phyloP scores from a whole-genome alignment of 2,329 filamentous ascomycete species.

The Podosphaera fusca region DNA sequence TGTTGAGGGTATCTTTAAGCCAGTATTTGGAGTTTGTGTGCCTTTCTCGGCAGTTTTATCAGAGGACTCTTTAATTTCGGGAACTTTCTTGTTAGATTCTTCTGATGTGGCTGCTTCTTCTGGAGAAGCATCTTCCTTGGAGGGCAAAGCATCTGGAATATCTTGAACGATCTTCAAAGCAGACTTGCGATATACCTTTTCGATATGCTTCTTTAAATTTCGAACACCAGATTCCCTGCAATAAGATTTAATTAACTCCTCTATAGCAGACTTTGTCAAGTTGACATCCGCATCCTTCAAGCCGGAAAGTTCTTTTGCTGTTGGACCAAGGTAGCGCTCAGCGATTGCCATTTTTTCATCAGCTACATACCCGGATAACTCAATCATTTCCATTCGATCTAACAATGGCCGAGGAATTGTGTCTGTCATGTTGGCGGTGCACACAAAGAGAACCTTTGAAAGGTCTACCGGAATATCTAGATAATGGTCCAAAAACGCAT shows the following conservation, averaged over 20 bases:
- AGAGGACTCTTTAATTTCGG: conserved; percentile 38
- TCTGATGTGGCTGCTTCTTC: conserved; percentile 62
- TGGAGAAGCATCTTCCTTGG: conserved; percentile 61
- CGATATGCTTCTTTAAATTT: conserved; percentile 97
- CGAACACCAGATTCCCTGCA: conserved; percentile 91
- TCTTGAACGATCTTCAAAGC: conserved; percentile 94
- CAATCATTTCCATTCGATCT: conserved; percentile 94
- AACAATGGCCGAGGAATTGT: conserved; percentile 85
- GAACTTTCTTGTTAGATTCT: conserved; percentile 42
- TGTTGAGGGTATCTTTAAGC: conserved; percentile 61
- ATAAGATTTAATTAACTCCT: conserved; percentile 96
- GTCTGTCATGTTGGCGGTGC: conserved; percentile 96
- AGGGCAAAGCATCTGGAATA: conserved; percentile 58
- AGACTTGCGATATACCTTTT: conserved; percentile 95
- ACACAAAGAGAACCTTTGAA: conserved; percentile 94
- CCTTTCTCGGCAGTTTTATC: conserved; percentile 30
- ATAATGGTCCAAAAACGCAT: conserved; percentile 92
- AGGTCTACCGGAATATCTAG: conserved; percentile 95
- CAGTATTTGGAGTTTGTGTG: conserved; percentile 43
- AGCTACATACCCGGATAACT: conserved; percentile 84
- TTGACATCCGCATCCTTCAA: conserved; percentile 76
- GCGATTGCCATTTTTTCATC: conserved; percentile 99
- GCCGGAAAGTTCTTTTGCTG: conserved; percentile 83
- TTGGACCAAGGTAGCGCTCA: conserved; percentile 72
- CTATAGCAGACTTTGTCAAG: conserved; percentile 69